Evolutionary conservation across 2,329 filamentous ascomycete genomes (phyloP).

Genomic region (Claviceps lovelessii): DNA sequence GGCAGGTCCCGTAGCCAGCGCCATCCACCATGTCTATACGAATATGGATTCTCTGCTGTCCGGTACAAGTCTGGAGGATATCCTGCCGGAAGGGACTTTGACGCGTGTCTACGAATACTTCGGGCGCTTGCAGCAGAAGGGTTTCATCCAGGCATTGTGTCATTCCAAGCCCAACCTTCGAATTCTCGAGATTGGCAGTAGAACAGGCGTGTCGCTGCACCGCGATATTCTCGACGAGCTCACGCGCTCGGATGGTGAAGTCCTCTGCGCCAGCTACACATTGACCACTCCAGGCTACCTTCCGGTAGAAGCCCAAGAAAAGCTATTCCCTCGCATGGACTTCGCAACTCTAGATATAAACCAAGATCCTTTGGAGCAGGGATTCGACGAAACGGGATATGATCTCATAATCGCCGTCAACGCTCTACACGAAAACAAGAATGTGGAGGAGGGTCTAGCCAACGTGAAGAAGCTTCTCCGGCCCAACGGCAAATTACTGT

Average conservation of each 20-base stretch:
- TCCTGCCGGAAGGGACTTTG: background rate
- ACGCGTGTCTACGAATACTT: background rate
- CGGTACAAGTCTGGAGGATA: background rate
- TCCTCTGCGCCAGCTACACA: background rate
- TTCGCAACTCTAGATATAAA: background rate
- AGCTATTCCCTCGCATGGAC: background rate
- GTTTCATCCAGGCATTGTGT: background rate
- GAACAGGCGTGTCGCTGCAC: background rate
- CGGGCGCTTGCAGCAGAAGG: background rate
- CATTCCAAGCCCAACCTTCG: background rate
- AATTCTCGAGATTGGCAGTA: background rate
- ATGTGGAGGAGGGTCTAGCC: background rate
- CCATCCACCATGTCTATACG: background rate
- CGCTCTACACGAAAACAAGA: background rate
- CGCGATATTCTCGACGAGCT: background rate
- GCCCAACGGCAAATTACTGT: background rate
- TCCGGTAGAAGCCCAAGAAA: background rate
- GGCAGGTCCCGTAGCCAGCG: background rate
- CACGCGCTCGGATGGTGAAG: background rate
- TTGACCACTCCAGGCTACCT: background rate
- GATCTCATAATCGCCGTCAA: background rate
- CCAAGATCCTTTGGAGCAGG: background rate
- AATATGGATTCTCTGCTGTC: background rate
- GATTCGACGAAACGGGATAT: background rate
- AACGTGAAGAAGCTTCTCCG: background rate